Evolutionary conservation across 306 rosid species (phyloP).

Genomic region (Fagus crenata): DNA sequence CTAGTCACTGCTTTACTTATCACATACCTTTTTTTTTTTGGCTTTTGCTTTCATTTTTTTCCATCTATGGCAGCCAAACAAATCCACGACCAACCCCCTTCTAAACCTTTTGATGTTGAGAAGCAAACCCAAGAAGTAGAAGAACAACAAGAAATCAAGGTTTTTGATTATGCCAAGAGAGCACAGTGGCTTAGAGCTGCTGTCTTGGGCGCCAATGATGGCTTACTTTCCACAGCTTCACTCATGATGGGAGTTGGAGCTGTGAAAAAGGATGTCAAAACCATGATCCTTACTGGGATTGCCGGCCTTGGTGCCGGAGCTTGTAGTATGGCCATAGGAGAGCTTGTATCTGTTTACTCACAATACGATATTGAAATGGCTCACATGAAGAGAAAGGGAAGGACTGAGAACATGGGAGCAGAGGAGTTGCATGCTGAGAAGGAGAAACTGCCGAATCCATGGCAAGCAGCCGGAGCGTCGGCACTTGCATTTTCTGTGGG

Average conservation of each 20-base stretch:
- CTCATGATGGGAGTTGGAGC: conserved; percentile 51
- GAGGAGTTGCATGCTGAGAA: background rate
- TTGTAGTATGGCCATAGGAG: conserved; percentile 52
- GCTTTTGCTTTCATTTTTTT: background rate
- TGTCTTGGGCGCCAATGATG: conserved; percentile 46
- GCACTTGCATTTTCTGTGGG: conserved; percentile 33
- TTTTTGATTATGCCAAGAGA: conserved; percentile 36
- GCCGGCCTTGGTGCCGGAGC: conserved; percentile 43
- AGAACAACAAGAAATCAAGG: background rate
- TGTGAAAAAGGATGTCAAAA: conserved; percentile 33
- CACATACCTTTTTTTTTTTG: background rate
- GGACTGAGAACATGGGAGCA: background rate
- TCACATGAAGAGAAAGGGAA: conserved; percentile 28
- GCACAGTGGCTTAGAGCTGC: conserved; percentile 51
- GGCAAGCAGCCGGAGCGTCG: conserved; percentile 31
- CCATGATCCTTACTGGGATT: conserved; percentile 40
- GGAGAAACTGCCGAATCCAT: conserved; percentile 38
- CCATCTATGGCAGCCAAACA: conserved; percentile 21
- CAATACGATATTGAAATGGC: conserved; percentile 44
- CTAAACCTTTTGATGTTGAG: conserved; percentile 13
- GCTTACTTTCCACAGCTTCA: conserved; percentile 42
- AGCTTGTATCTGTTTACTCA: conserved; percentile 42
- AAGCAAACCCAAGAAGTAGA: background rate
- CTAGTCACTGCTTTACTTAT: background rate
- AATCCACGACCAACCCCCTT: background rate